phyloP scores from a whole-genome alignment of 2,329 filamentous ascomycete species.

The Botrytis pseudocinerea region DNA sequence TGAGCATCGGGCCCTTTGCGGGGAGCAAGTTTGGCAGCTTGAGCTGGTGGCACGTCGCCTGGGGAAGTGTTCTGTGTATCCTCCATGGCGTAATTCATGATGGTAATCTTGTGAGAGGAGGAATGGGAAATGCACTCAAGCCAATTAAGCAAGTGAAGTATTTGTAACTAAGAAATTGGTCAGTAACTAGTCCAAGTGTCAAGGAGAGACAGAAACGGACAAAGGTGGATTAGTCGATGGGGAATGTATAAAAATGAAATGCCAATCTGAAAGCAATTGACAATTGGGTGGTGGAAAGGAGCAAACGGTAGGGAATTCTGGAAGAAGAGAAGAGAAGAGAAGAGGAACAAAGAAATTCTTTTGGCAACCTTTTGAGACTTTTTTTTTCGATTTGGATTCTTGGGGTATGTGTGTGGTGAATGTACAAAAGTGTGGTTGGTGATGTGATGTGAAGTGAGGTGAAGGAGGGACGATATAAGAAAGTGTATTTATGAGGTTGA shows the following conservation, averaged over 20 bases:
- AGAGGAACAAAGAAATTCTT: slow-evolving; percentile 19
- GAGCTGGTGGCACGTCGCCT: slow-evolving; percentile 51
- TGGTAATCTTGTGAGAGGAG: slow-evolving; percentile 9
- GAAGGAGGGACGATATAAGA: neutral
- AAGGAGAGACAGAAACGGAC: slow-evolving; percentile 26
- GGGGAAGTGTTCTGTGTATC: slow-evolving; percentile 69
- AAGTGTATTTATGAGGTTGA: neutral
- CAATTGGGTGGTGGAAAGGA: slow-evolving; percentile 27
- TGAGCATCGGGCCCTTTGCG: slow-evolving; percentile 65
- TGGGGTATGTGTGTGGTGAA: neutral
- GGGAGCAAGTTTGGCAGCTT: slow-evolving; percentile 61
- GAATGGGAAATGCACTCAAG: neutral
- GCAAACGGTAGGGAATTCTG: slow-evolving; percentile 12
- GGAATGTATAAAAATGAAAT: slow-evolving; percentile 24
- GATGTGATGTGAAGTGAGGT: neutral
- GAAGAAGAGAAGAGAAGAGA: slow-evolving; percentile 11
- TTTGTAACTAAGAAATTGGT: slow-evolving; percentile 9
- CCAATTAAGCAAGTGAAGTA: neutral
- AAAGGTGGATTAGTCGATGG: slow-evolving; percentile 27
- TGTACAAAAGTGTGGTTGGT: neutral
- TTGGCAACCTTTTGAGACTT: neutral
- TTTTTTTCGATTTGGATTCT: neutral
- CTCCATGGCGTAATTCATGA: slow-evolving; percentile 49
- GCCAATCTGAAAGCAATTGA: slow-evolving; percentile 25
- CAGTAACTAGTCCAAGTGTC: neutral